Evolutionary conservation across 441 rosid genomes (phyloP).

Genomic region (Adansonia madagascariensis): DNA sequence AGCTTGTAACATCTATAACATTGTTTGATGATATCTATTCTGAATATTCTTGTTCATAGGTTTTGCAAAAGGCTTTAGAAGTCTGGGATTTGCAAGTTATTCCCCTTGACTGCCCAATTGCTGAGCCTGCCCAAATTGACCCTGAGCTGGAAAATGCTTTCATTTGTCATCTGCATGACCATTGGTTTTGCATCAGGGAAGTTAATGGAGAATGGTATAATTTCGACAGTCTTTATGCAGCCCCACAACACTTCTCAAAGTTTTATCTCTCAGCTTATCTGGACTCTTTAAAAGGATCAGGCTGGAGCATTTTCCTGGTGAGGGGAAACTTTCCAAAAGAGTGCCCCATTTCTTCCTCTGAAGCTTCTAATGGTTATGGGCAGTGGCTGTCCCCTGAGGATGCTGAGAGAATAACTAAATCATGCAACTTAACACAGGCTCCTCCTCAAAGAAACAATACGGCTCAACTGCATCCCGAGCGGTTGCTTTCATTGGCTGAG

Average conservation of each 20-base stretch:
- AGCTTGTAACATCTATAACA: slow-evolving; percentile 17
- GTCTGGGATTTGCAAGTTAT: slow-evolving; percentile 93
- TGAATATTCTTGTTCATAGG: slow-evolving; percentile 47
- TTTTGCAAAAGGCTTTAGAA: slow-evolving; percentile 87
- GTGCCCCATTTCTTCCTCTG: slow-evolving; percentile 69
- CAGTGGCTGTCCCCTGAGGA: slow-evolving; percentile 96
- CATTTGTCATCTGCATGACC: slow-evolving; percentile 91
- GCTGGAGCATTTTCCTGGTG: slow-evolving; percentile 94
- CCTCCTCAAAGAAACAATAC: slow-evolving; percentile 38
- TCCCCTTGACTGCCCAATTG: slow-evolving; percentile 81
- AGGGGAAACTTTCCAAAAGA: slow-evolving; percentile 91
- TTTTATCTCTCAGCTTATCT: slow-evolving; percentile 89
- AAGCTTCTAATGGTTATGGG: slow-evolving; percentile 78
- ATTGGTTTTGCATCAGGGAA: slow-evolving; percentile 92
- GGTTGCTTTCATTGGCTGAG: slow-evolving; percentile 39
- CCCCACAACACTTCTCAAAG: slow-evolving; percentile 86
- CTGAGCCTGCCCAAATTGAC: slow-evolving; percentile 87
- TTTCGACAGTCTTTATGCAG: slow-evolving; percentile 87
- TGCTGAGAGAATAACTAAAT: slow-evolving; percentile 78
- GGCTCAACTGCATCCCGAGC: slow-evolving; percentile 43
- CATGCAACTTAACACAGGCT: slow-evolving; percentile 49
- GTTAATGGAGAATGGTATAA: slow-evolving; percentile 93
- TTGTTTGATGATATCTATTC: neutral
- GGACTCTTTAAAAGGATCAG: slow-evolving; percentile 83
- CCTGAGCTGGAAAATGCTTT: slow-evolving; percentile 90